Evolutionary conservation across 1,284 basidiomycete genomes (phyloP), one percentile per base, ranked within the genome.

Genomic region (Leccinum ambiguum): DNA sequence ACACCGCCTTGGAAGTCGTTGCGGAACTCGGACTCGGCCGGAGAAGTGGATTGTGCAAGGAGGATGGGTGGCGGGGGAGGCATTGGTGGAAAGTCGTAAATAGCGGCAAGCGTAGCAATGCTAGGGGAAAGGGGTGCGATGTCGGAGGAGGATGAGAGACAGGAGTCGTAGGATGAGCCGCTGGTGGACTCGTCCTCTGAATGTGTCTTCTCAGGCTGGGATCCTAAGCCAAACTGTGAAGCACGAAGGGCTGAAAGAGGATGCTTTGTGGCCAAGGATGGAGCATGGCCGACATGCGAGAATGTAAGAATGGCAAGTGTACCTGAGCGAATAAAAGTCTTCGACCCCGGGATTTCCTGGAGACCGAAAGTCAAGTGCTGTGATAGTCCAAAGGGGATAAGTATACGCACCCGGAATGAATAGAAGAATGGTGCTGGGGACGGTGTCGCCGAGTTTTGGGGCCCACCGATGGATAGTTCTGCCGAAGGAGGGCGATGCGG

Each of bases 271-370:
- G 62, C 56, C 6, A 62, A 77, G 67, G 50, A 75, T 72, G 85
- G 82, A 21, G 81, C 81, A 68, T 86, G 85, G 59, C 83, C 82
- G 14, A 88, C 73, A 72, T 86, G 81, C 18, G 81, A 80, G 70
- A 84, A 83, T 14, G 80, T 82, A 14, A 88, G 72, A 53, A 88
- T 82, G 11, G 82, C 81, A 21, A 86, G 69, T 48, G 74, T 74
- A 16, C 68, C 71, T 7, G 75, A 75, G 18, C 0, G 77, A 78
- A 68, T 88, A 89, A 71, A 89, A 87, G 41, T 84, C 80, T 36
- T 85, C 67, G 13, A 87, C 73, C 1, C 87, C 86, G 6, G 87
- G 87, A 70, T 89, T 89, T 10, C 87, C 87, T 43, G 53, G 26
- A 54, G 50, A 60, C 60, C 18, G 23, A 58, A 39, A 45, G n/a